Evolutionary conservation across 306 rosid species (phyloP).

Genomic region (Boehmeria nivea): DNA sequence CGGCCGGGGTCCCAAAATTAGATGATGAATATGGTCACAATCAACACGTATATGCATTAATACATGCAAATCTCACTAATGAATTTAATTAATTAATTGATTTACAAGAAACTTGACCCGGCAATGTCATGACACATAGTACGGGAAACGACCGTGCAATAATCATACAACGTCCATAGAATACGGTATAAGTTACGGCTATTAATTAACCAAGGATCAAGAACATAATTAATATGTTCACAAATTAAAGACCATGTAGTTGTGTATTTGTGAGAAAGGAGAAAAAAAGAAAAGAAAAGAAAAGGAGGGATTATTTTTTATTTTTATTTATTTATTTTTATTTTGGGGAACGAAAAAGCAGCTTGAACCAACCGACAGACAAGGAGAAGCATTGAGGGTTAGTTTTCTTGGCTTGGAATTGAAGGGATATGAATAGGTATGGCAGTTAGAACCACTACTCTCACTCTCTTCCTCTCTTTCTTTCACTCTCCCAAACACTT

Average conservation of each 20-base stretch:
- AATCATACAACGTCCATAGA: background rate
- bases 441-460: slow-evolving; percentile 65
- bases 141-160: background rate
- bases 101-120: background rate
- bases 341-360: slow-evolving; percentile 29
- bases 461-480: slow-evolving; percentile 17
- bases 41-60: too few relatives aligned
- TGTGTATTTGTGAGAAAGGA: background rate
- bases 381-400: slow-evolving; percentile 46
- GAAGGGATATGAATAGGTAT: slow-evolving; percentile 59
- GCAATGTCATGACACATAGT: background rate
- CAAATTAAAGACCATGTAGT: background rate
- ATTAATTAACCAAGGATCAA: background rate
- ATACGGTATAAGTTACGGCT: background rate
- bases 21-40: background rate
- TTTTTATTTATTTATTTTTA: too few relatives aligned
- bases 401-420: slow-evolving; percentile 56
- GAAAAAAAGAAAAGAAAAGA: background rate
- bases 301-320: background rate
- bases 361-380: slow-evolving; percentile 49
- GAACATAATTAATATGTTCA: too few relatives aligned
- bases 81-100: background rate
- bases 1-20: slow-evolving; percentile 1
- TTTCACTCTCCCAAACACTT: slow-evolving; percentile 15
- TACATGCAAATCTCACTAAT: too few relatives aligned